Evolutionary conservation across 1,139 yeast genomes (phyloP), one percentile per base, ranked within the genome.

Genomic region (Dujonia santamariae): DNA sequence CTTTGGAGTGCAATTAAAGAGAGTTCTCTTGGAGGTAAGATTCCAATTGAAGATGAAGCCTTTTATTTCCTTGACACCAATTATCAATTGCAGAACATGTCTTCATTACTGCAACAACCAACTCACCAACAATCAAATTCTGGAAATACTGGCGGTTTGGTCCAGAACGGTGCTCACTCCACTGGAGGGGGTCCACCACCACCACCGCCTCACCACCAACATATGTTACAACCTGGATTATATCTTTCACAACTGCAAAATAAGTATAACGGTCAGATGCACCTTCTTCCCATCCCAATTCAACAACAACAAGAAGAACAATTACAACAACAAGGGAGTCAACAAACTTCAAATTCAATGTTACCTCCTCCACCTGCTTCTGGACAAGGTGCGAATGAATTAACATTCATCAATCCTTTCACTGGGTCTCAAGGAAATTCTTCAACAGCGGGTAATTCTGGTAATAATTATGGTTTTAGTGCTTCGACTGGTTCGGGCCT

Each of bases 1-100:
- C 65, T 87, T 32, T 67, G 80, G 68, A 61, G 67, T 50, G 75
- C 86, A 11, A 67, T 79, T 44, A 70, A 82, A 55, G 78, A 80
- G 47, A 66, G 79, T 39, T 67, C 80, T 1, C 57, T 80, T 21
- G 86, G 87, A 3, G 78, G 73, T 2, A 74, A 72, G 44, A 61
- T 68, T 25, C 64, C 75, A 4, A 61, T 67, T 31, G 79, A 75
- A 40, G 78, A 72, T 42, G 79, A 72, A 42, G 73, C 78, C 1
- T 66, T 63, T 43, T 75, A 72, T 47, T 72, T 68, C 26, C 61
- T 75, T 51, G 77, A 75, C 44, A 63, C 60, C 18, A 66, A 64
- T 39, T 68, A 65, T 41, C 75, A 67, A 45, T 56, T 67, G 29
- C 73, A 65, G 44, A 64, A 63, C 36, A 64, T 67, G 70, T 51